phyloP scores from a whole-genome alignment of 2,329 filamentous ascomycete species.

The Aureobasidium sp. region DNA sequence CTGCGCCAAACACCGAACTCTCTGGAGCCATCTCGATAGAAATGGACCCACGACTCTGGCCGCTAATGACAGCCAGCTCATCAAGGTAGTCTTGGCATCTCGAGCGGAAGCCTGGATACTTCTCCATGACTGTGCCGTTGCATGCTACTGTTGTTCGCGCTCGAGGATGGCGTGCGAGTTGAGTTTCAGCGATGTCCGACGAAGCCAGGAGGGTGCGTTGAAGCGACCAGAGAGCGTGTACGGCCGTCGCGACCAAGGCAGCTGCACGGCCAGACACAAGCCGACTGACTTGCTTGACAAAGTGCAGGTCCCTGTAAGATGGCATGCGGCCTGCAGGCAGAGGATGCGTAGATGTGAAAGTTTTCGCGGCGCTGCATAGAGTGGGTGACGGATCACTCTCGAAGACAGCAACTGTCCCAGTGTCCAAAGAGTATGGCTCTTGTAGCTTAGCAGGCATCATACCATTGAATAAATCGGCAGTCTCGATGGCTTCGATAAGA shows the following conservation, averaged over 20 bases:
- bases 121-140: constrained; percentile 73
- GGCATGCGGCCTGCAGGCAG: constrained; percentile 36
- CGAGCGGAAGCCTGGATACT: constrained; percentile 61
- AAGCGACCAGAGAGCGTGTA: constrained; percentile 56
- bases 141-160: constrained; percentile 51
- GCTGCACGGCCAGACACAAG: constrained; percentile 53
- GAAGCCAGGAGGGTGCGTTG: constrained; percentile 24
- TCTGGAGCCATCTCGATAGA: constrained; percentile 63
- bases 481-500: constrained; percentile 52
- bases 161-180: neutral
- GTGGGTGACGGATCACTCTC: constrained; percentile 41
- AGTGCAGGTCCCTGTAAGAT: constrained; percentile 44
- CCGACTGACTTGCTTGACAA: constrained; percentile 47
- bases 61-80: constrained; percentile 41
- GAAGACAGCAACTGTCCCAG: constrained; percentile 51
- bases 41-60: constrained; percentile 40
- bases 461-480: constrained; percentile 50
- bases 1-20: constrained; percentile 68
- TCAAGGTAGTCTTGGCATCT: constrained; percentile 59
- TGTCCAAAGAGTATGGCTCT: constrained; percentile 54
- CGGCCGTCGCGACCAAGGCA: constrained; percentile 55
- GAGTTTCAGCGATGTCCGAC: neutral
- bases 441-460: constrained; percentile 45
- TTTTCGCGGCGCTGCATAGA: constrained; percentile 34
- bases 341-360: constrained; percentile 47